Percentiles rank a stretch among this genome's conserved stretches.
These are phyloP conservation scores for Echinosophora koreensis DNA, from an alignment of 306 rosid species.

Conservation along the genomic window DNA sequence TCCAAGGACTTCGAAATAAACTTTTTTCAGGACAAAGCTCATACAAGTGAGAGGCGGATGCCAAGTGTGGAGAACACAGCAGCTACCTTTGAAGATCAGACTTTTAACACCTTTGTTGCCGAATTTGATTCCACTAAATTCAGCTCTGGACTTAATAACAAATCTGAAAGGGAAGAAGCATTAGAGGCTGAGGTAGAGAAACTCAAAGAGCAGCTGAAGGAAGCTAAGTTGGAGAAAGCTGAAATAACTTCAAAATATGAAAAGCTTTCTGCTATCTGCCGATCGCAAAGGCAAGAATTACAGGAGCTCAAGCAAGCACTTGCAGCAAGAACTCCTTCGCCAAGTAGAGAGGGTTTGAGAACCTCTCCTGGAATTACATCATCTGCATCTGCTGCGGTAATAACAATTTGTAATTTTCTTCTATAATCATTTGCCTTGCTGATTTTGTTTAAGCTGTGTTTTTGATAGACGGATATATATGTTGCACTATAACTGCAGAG, in stretches of 20 bases:
- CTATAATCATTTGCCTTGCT: conserved; percentile 16
- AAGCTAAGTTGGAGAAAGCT: conserved; percentile 69
- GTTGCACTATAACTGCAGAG: conserved; percentile 16
- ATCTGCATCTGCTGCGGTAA: conserved; percentile 60
- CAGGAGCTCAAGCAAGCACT: conserved; percentile 93
- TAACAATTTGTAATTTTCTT: conserved; percentile 41
- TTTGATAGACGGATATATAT: conserved; percentile 7
- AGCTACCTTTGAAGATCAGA: conserved; percentile 61
- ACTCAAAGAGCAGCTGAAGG: conserved; percentile 84
- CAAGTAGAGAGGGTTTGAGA: conserved; percentile 62
- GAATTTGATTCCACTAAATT: conserved; percentile 75
- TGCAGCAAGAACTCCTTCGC: conserved; percentile 76
- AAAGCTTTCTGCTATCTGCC: conserved; percentile 92
- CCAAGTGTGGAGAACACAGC: conserved; percentile 55
- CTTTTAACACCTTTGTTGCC: conserved; percentile 85
- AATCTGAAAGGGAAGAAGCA: conserved; percentile 68
- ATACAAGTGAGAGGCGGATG: conserved; percentile 47
- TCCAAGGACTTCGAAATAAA: conserved; percentile 74
- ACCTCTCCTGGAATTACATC: conserved; percentile 56
- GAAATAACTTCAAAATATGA: conserved; percentile 93
- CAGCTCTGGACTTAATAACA: conserved; percentile 55
- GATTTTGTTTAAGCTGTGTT: conserved; percentile 17
- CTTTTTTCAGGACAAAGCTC: conserved; percentile 60
- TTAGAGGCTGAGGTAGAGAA: conserved; percentile 82
- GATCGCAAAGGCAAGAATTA: conserved; percentile 94